phyloP scores from a whole-genome alignment of 176 grass and related monocot genomes.

The Eleusine indica region DNA sequence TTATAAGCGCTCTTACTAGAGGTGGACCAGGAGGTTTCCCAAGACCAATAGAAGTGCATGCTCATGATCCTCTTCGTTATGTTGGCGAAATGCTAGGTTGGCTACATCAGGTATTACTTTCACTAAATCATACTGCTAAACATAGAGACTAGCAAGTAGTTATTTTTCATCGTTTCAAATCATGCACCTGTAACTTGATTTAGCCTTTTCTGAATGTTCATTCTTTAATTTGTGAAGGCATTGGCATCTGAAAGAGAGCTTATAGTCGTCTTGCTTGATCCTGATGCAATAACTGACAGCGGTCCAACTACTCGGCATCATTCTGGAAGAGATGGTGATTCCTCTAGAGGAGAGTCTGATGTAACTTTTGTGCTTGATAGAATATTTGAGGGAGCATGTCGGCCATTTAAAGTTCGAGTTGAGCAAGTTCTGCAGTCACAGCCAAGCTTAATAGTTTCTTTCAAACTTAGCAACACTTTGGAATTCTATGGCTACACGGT shows the following conservation, averaged over 20 bases:
- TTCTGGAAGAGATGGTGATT: slow-evolving; percentile 64
- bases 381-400: slow-evolving; percentile 98
- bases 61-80: slow-evolving; percentile 98
- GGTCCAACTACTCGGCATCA: slow-evolving; percentile 56
- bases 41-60: slow-evolving; percentile 99
- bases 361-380: slow-evolving; percentile 89
- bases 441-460: slow-evolving; percentile 83
- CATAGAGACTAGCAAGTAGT: slow-evolving; percentile 7
- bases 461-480: slow-evolving; percentile 91
- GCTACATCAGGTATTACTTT: slow-evolving; percentile 87
- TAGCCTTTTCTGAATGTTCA: slow-evolving; percentile 31
- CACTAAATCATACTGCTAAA: slow-evolving; percentile 25
- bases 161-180: slow-evolving; percentile 10
- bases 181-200: slow-evolving; percentile 12
- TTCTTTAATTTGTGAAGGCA: slow-evolving; percentile 58
- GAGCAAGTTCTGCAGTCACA: slow-evolving; percentile 99
- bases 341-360: slow-evolving; percentile 64
- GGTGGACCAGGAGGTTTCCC: slow-evolving; percentile 91
- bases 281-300: slow-evolving; percentile 67
- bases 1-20: slow-evolving; percentile 98
- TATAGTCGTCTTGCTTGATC: slow-evolving; percentile 76
- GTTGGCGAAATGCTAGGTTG: slow-evolving; percentile 98
- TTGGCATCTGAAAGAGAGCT: slow-evolving; percentile 98
- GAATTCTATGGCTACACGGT: slow-evolving; percentile 94
- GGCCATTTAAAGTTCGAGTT: slow-evolving; percentile 97